Evolutionary conservation across 805 yeast species (phyloP).

Genomic region (Wickerhamomyces hampshirensis): DNA sequence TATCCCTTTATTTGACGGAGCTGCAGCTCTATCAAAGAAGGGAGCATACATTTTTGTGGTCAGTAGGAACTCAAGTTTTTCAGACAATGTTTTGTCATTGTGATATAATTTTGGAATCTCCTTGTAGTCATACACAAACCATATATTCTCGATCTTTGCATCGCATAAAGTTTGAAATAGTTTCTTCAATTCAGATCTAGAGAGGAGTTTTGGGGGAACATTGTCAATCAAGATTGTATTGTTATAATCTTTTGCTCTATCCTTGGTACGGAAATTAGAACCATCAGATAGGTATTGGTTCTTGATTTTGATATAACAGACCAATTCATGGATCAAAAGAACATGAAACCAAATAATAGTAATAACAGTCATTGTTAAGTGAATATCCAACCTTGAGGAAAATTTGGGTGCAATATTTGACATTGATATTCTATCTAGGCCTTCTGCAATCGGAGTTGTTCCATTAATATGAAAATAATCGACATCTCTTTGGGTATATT

Average conservation of each 20-base stretch:
- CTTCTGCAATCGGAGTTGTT: slow-evolving; percentile 27
- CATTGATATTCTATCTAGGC: slow-evolving; percentile 67
- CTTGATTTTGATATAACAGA: slow-evolving; percentile 43
- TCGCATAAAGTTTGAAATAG: slow-evolving; percentile 29
- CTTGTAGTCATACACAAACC: slow-evolving; percentile 50
- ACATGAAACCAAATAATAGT: slow-evolving; percentile 54
- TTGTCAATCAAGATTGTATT: slow-evolving; percentile 39
- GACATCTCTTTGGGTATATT: slow-evolving; percentile 16
- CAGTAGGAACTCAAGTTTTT: slow-evolving; percentile 36
- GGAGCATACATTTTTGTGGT: slow-evolving; percentile 28
- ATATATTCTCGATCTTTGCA: slow-evolving; percentile 50
- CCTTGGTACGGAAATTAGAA: slow-evolving; percentile 11
- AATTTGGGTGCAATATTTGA: slow-evolving; percentile 58
- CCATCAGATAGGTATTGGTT: slow-evolving; percentile 34
- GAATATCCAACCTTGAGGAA: slow-evolving; percentile 50
- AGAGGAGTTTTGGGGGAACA: slow-evolving; percentile 33
- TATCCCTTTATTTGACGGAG: not conserved
- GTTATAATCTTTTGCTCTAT: slow-evolving; percentile 22
- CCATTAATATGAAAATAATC: slow-evolving; percentile 19
- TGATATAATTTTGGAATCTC: slow-evolving; percentile 30
- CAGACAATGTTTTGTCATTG: slow-evolving; percentile 25
- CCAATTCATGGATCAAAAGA: slow-evolving; percentile 52
- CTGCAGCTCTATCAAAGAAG: slow-evolving; percentile 1
- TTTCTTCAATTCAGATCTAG: slow-evolving; percentile 17
- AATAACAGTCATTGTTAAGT: slow-evolving; percentile 53